Conservation (phyloP, 2,329 filamentous ascomycete genomes). For the Grosmannia clavigera region DNA sequence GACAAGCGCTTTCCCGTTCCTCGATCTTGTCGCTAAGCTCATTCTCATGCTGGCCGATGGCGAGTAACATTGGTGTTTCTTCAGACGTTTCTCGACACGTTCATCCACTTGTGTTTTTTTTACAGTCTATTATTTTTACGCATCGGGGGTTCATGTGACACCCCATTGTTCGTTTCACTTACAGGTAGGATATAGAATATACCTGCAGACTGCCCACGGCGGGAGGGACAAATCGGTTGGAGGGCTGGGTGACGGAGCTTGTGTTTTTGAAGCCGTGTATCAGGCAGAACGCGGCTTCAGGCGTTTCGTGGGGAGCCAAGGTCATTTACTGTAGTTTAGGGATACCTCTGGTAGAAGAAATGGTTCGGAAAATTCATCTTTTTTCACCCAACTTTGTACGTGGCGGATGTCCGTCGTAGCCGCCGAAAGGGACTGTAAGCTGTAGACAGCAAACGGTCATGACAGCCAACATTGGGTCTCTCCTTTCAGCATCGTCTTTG, state of each 20-base stretch:
- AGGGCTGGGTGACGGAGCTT: background rate
- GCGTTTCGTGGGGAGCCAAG: background rate
- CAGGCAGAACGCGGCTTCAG: background rate
- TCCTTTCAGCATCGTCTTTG: too few species aligned
- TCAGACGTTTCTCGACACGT: background rate
- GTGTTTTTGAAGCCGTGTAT: background rate
- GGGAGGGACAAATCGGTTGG: background rate
- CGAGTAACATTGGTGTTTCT: conserved; percentile 30
- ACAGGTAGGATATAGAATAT: background rate
- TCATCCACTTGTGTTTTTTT: background rate
- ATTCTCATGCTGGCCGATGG: conserved; percentile 88
- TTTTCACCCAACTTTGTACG: background rate
- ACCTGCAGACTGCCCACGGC: background rate
- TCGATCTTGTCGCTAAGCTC: conserved; percentile 82
- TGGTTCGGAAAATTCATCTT: background rate
- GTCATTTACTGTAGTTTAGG: background rate
- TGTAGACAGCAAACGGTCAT: background rate
- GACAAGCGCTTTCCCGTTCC: conserved; percentile 86
- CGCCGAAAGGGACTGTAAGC: background rate
- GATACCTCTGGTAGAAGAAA: background rate
- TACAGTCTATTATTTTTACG: background rate
- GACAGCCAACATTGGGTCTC: background rate
- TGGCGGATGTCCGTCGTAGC: background rate
- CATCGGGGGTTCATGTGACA: background rate
- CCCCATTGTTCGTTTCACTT: background rate